These are phyloP conservation scores for Pythium angustatum DNA, from an alignment of 352 stramenopile species.

Conservation along the genomic window DNA sequence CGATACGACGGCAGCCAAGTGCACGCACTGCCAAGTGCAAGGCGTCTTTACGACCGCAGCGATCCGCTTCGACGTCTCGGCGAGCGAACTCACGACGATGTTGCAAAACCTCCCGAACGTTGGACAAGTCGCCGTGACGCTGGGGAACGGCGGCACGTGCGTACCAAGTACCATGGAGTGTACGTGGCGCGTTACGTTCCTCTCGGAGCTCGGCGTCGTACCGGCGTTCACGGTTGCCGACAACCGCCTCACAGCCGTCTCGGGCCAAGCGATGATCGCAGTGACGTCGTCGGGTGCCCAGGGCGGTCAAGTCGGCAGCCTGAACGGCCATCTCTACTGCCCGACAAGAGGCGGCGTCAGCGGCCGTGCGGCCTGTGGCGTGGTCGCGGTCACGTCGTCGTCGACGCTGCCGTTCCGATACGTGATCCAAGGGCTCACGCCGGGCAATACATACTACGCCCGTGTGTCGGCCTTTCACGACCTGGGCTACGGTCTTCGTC, in stretches of 20 bases:
- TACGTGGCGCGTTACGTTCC: slow-evolving; percentile 80
- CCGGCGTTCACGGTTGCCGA: slow-evolving; percentile 45
- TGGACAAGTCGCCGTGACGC: slow-evolving; percentile 83
- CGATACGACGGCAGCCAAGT: slow-evolving; percentile 85
- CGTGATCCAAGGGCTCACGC: slow-evolving; percentile 54
- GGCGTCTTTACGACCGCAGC: slow-evolving; percentile 55
- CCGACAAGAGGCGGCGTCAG: slow-evolving; percentile 36
- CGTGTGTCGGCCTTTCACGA: slow-evolving; percentile 71
- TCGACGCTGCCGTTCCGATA: slow-evolving; percentile 45
- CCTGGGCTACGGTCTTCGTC: slow-evolving; percentile 60
- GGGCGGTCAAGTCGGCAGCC: slow-evolving; percentile 37
- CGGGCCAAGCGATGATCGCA: slow-evolving; percentile 39
- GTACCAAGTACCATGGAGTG: slow-evolving; percentile 58
- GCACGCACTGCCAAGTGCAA: slow-evolving; percentile 76
- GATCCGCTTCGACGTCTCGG: slow-evolving; percentile 71
- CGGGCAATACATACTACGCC: slow-evolving; percentile 65
- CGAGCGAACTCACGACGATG: slow-evolving; percentile 64
- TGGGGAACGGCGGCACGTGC: slow-evolving; percentile 33
- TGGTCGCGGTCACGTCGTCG: slow-evolving; percentile 28
- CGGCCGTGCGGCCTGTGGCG: slow-evolving; percentile 42
- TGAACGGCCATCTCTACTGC: slow-evolving; percentile 54
- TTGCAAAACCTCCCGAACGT: slow-evolving; percentile 95
- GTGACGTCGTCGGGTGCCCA: slow-evolving; percentile 33
- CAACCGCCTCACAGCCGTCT: slow-evolving; percentile 47
- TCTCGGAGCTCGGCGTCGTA: slow-evolving; percentile 60